Base-by-base conservation (phyloP, 257 asterid genomes). In the Solanum rostratum region DNA sequence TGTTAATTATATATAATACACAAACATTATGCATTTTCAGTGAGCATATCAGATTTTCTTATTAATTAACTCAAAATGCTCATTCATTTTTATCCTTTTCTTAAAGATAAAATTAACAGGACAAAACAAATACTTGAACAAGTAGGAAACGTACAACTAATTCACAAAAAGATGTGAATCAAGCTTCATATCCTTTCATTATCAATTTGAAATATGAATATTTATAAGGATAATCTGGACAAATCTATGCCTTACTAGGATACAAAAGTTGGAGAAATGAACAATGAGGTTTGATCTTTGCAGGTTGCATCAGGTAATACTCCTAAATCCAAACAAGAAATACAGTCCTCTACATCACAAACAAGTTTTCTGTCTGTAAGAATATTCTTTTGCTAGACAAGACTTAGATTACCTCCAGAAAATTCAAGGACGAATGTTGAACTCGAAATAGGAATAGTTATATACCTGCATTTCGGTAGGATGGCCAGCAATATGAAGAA, bases 401-500 rank as follows among this genome's bases (percentile, higher is more conserved):
- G 49, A 30, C 46, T 76, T 76, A 49, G 10, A 45, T 45, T 76
- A 13, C 30, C 60, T 2, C 62, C 43, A 6, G 7, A 12, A 43
- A 7, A 69, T 20, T 60, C 19, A 50, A 63, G 46, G 79, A 30
- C 16, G 5, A 57, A 73, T 6, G 27, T 16, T 76, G 82, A 16
- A 76, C 19, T 76, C 7, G 46, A 76, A 24, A 15, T 76, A 49
- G 57, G 15, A 50, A 19, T 24, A 49, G 9, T 10, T 76, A 54
- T 37, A 30, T 84, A 94, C 99, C 99, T 76, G 99, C 97, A 88
- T 68, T 84, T 89, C 87, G 88, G 88, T 97, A 93, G 82, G 90
- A 85, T 62, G 97, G 94, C 99, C 99, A 97, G 82, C 98, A 97
- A 86, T 88, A 97, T 76, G 99, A 94, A 70, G 99, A 93, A 53